A percentile compares a stretch with the other conserved stretches of the same genome.
These are phyloP conservation scores for Xylaria intraflava DNA, from an alignment of 495 filamentous ascomycete species.

Conservation along the genomic window DNA sequence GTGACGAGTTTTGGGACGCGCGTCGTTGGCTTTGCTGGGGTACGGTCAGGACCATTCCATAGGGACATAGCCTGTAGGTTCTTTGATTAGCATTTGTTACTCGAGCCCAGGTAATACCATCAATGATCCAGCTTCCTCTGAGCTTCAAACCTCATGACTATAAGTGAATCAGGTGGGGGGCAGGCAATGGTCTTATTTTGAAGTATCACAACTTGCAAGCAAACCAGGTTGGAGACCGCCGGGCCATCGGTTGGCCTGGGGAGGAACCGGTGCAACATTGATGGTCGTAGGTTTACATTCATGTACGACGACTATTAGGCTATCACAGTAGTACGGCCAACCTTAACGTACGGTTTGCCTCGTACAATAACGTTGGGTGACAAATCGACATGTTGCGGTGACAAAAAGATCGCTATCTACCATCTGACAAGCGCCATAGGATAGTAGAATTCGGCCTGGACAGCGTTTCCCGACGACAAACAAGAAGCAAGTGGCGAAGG, in stretches of 20 bases:
- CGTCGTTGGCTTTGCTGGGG: conserved; percentile 1
- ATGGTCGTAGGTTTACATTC: not conserved
- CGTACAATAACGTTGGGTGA: not conserved
- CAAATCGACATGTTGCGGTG: not conserved
- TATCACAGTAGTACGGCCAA: not conserved
- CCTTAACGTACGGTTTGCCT: not conserved
- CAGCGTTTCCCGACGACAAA: too few relatives aligned
- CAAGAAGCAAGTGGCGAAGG: too few relatives aligned
- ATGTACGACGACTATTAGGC: not conserved
- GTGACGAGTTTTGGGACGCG: not conserved
- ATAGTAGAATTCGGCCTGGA: too few relatives aligned
- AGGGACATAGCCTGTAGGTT: not conserved
- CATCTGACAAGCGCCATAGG: too few relatives aligned
- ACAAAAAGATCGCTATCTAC: not conserved
- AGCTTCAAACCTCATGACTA: not conserved
- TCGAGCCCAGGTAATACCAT: conserved; percentile 1
- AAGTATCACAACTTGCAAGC: too few relatives aligned
- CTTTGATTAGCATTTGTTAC: conserved; percentile 5
- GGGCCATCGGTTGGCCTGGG: not conserved
- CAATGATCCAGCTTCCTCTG: not conserved
- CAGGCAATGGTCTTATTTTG: not conserved
- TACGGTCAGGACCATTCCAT: conserved; percentile 1
- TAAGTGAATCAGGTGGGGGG: not conserved
- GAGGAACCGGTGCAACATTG: not conserved
- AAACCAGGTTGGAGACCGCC: too few relatives aligned